Conservation (phyloP, 1,139 yeast species). For the Protomyces arabidopsidicola region DNA sequence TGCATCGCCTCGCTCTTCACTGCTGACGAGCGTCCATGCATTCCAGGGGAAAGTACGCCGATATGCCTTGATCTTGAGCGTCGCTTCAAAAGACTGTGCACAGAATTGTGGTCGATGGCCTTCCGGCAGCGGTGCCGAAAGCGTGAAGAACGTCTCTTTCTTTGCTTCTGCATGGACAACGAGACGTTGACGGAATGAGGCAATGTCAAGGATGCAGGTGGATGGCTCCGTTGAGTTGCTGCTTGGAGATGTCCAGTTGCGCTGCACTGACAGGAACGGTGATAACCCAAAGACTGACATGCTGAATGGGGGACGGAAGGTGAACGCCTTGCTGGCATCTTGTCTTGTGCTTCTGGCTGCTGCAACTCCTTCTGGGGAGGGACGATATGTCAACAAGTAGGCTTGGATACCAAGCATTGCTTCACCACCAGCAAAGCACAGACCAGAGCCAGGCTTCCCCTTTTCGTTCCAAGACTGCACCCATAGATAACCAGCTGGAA, state of each 20-base stretch:
- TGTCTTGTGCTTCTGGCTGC: neutral
- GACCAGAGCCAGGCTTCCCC: slow-evolving; percentile 1
- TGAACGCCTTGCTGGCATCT: neutral
- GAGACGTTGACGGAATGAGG: neutral
- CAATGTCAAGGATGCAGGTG: slow-evolving; percentile 1
- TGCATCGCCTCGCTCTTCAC: slow-evolving; percentile 2
- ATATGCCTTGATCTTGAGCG: slow-evolving; percentile 3
- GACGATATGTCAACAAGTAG: slow-evolving; percentile 14
- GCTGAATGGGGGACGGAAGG: slow-evolving; percentile 21
- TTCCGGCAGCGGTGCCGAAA: slow-evolving; percentile 17
- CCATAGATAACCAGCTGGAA: slow-evolving; percentile 19
- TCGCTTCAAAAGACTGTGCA: slow-evolving; percentile 21
- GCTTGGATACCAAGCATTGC: slow-evolving; percentile 18
- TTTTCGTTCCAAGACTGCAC: slow-evolving; percentile 10
- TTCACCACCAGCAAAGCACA: slow-evolving; percentile 23
- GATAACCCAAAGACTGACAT: slow-evolving; percentile 6
- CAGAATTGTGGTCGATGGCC: slow-evolving; percentile 18
- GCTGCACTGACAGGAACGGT: neutral
- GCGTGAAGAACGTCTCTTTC: slow-evolving; percentile 6
- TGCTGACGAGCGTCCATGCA: slow-evolving; percentile 3
- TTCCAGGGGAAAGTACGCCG: slow-evolving; percentile 13
- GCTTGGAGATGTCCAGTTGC: neutral
- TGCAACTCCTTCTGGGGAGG: neutral
- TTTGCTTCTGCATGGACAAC: neutral
- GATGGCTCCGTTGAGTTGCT: neutral